Evolutionary conservation across 148 eudicot species (phyloP), one percentile per base, ranked within the genome.

Genomic region (Rhododendron kiyosumense): DNA sequence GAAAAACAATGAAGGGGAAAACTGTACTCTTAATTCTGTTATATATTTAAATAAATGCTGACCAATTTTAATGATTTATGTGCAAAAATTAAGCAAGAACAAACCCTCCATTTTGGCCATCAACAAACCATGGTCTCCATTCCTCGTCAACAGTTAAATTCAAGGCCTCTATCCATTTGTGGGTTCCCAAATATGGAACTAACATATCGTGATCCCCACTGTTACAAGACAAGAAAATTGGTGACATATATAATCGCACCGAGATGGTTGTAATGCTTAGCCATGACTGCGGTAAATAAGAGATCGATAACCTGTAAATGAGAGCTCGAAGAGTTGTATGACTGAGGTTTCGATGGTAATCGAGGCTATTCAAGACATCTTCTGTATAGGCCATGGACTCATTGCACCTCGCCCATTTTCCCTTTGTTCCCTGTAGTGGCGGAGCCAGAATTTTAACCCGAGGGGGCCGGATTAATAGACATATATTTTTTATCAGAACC

Each of bases 301-400:
- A n/a, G n/a, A n/a, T n/a, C n/a, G 2, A 7, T 45, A 4, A 91
- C 93, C 93, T 90, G 89, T 92, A 92, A 38, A 92, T 18, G 10
- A 92, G 83, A 20, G 88, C 90, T 30, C 84, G 90, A 32, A 90
- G 15, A 43, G 32, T 5, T 79, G 84, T 88, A 38, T 73, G 79
- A 0, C 90, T 85, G 15, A 89, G 79, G 49, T 86, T 89, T 84
- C 73, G 65, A n/a, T 89, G 92, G 49, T 90, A 85, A 45, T 32
- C 80, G 14, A 90, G 34, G 48, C 69, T 88, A 79, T 80, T 79
- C 2, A 34, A 24, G 80, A 89, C 86, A 78, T 78, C 86, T 32
- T 32, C 34, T 32, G 34, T 32, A 32, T 32, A 32, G 34, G 34
- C 34, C 34, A 32, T 32, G 34, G 34, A 32, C 34, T 32, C 1